Conservation (phyloP, 805 yeast species). For the Lipomyces sp. region DNA sequence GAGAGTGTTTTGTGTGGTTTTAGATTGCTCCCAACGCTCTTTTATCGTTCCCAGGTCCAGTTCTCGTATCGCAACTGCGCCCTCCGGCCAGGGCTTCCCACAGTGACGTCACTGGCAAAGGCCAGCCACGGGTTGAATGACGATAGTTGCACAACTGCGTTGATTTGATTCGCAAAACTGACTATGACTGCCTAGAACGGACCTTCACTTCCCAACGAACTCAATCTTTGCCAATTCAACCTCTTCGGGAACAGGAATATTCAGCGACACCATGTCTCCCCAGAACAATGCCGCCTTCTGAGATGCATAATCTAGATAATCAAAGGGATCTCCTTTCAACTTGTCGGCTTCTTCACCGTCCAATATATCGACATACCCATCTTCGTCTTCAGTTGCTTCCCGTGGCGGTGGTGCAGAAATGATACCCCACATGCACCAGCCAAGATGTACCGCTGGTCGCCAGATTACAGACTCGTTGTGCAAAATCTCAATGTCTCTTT, state of each 20-base stretch:
- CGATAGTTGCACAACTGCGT: too few relatives aligned
- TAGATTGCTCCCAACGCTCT: too few relatives aligned
- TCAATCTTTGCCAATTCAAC: constrained; percentile 5
- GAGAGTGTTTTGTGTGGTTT: too few relatives aligned
- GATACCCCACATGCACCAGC: constrained; percentile 92
- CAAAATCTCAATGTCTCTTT: constrained; percentile 48
- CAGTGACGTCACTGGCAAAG: too few relatives aligned
- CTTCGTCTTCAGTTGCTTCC: constrained; percentile 31
- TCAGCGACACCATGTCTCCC: constrained; percentile 68
- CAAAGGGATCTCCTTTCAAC: constrained; percentile 63
- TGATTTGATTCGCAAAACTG: too few relatives aligned
- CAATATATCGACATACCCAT: constrained; percentile 30
- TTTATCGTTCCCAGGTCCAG: too few relatives aligned
- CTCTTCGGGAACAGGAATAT: constrained; percentile 38
- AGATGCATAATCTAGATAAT: constrained; percentile 68
- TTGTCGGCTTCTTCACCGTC: constrained; percentile 35
- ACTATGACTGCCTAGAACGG: too few relatives aligned
- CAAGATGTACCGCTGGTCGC: constrained; percentile 74
- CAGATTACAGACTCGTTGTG: constrained; percentile 67
- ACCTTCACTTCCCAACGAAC: constrained; percentile 9
- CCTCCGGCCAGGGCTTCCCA: too few relatives aligned
- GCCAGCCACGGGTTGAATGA: too few relatives aligned
- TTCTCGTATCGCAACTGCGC: too few relatives aligned
- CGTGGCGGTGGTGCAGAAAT: constrained; percentile 55
- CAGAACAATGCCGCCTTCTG: constrained; percentile 72